These are phyloP conservation scores for Botryotinia calthae DNA, from an alignment of 2,329 filamentous ascomycete species.

Conservation along the genomic window DNA sequence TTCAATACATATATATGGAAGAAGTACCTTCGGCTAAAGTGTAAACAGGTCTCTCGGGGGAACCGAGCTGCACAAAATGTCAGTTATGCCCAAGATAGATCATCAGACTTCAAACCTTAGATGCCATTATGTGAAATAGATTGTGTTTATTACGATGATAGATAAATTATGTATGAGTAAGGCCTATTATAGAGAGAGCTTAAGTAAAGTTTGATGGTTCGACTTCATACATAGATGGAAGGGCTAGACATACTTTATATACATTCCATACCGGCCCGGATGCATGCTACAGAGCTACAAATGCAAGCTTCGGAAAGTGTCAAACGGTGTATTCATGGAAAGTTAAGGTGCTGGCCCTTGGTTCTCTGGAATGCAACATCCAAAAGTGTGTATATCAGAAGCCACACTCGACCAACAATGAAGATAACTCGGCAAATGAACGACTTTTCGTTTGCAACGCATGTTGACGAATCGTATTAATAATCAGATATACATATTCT, in stretches of 20 bases:
- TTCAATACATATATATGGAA: background rate
- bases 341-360: background rate
- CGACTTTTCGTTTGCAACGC: background rate
- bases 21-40: slow-evolving; percentile 35
- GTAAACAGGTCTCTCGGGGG: slow-evolving; percentile 29
- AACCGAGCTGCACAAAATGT: slow-evolving; percentile 3
- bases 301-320: background rate
- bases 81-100: background rate
- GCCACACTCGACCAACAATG: background rate
- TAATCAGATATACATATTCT: background rate
- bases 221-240: background rate
- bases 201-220: background rate
- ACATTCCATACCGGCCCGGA: background rate
- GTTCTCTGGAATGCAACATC: background rate
- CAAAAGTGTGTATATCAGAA: background rate
- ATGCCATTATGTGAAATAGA: background rate
- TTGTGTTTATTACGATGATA: background rate
- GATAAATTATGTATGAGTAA: background rate
- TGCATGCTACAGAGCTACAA: background rate
- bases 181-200: background rate
- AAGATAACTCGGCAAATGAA: background rate
- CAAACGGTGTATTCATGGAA: background rate
- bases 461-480: background rate
- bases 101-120: background rate
- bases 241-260: background rate